A percentile compares a stretch with the other conserved stretches of the same genome.
Evolutionary conservation across 2,329 filamentous ascomycete species (phyloP).

Genomic region (Dendryphion nanum): DNA sequence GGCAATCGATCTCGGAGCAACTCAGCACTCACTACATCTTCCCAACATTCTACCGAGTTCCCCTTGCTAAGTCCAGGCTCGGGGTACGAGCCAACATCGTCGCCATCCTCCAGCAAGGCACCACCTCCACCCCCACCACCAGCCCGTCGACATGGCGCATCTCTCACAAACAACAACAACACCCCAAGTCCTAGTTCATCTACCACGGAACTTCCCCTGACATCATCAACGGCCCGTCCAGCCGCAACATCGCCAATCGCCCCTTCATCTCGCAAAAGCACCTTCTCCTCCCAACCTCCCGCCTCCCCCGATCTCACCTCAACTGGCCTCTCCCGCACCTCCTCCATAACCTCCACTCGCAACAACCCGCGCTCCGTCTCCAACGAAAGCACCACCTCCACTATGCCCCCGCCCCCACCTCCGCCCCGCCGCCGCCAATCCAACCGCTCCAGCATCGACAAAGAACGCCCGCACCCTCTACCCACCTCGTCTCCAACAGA

Average conservation of each 20-base stretch:
- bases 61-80: constrained; percentile 16
- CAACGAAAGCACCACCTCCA: constrained; percentile 20
- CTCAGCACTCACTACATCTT: constrained; percentile 36
- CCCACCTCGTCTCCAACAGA: constrained; percentile 22
- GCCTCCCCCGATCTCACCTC: constrained; percentile 20
- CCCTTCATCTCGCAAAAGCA: too few relatives aligned
- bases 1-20: constrained; percentile 34
- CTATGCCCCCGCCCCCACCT: constrained; percentile 30
- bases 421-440: constrained; percentile 34
- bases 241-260: too few relatives aligned
- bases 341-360: constrained; percentile 27
- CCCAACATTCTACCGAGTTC: constrained; percentile 30
- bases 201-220: constrained; percentile 25
- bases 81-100: constrained; percentile 12
- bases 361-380: constrained; percentile 23
- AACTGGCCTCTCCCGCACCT: constrained; percentile 20
- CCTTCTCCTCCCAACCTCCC: constrained; percentile 24
- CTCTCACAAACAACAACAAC: constrained; percentile 18
- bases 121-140: constrained; percentile 34
- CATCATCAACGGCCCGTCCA: too few relatives aligned
- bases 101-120: constrained; percentile 15
- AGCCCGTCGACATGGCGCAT: constrained; percentile 30
- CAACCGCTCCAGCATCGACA: constrained; percentile 32
- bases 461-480: constrained; percentile 18
- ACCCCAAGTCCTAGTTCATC: constrained; percentile 31